Evolutionary conservation across 257 asterid genomes (phyloP).

Genomic region (Galeopsis tetrahit): DNA sequence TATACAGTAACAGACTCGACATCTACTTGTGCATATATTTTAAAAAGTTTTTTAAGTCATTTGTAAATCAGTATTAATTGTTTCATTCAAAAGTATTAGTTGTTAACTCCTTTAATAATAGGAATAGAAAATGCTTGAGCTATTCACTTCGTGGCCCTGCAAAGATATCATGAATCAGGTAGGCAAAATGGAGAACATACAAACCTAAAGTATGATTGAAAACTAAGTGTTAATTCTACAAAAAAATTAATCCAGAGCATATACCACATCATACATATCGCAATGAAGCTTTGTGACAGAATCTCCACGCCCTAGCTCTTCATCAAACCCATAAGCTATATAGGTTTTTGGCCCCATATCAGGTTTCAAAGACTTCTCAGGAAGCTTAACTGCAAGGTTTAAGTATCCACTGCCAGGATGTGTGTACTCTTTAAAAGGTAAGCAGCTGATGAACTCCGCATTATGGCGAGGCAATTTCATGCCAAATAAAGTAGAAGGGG

Average conservation of each 20-base stretch:
- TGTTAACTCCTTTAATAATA: background rate
- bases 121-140: slow-evolving; percentile 4
- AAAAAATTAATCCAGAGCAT: slow-evolving; percentile 10
- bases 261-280: slow-evolving; percentile 57
- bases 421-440: slow-evolving; percentile 57
- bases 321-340: slow-evolving; percentile 50
- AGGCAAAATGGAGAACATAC: background rate
- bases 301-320: slow-evolving; percentile 59
- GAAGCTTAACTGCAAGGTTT: slow-evolving; percentile 50
- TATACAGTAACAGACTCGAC: background rate
- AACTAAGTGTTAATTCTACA: background rate
- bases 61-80: too few relatives aligned
- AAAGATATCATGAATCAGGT: too few relatives aligned
- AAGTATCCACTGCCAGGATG: slow-evolving; percentile 46
- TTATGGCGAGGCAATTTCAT: slow-evolving; percentile 48
- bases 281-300: slow-evolving; percentile 57
- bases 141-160: background rate
- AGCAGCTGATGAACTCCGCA: slow-evolving; percentile 44
- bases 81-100: too few relatives aligned
- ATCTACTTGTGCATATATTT: background rate
- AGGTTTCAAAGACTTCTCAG: slow-evolving; percentile 42
- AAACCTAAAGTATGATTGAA: background rate
- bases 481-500: slow-evolving; percentile 49
- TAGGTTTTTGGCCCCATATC: slow-evolving; percentile 65
- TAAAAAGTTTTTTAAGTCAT: background rate